Evolutionary conservation across 225 moss, liverwort and hornwort genomes (phyloP), one percentile per base, ranked within the genome.

Genomic region (Neckera pumila): DNA sequence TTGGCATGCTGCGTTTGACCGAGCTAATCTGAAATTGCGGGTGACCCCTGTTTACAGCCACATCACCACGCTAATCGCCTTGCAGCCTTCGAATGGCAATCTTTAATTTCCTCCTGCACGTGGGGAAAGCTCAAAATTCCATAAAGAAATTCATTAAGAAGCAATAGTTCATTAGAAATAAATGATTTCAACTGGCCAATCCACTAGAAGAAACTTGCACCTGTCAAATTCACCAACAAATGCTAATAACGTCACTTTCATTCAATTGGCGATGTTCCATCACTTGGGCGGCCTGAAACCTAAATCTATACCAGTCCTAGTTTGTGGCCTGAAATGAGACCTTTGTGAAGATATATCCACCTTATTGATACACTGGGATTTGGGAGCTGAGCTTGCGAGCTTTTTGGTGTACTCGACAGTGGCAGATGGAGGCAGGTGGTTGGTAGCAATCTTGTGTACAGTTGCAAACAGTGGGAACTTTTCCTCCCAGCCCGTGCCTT

Each of bases 401-500:
- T 80, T 89, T 66, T 57, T 89, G 84, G 85, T 89, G 83, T 90
- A 92, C 53, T 94, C 75, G n/a, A 96, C 91, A 83, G 95, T 96
- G 89, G 95, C 92, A 56, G 93, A 92, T 22, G 94, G 94, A 69
- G 94, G 95, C 61, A 95, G 86, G 31, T 59, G 76, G 64, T 86
- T 89, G 76, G 67, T 81, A 36, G 95, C 94, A 80, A 96, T 95
- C 42, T 90, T 87, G 83, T 93, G 92, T 27, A 94, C 95, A 53
- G 91, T 88, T 72, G 92, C 83, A 79, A 96, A 94, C 57, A 96
- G 93, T 38, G 95, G 95, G 86, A 94, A 94, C 45, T 88, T 90
- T n/a, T 85, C 88, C 89, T 96, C 91, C 94, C 92, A 95, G 62
- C 79, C 72, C 91, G 94, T n/a, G 92, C 91, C 86, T 92, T 89